Conservation (phyloP, 2,329 filamentous ascomycete species). For the Anthostomella pinea region DNA sequence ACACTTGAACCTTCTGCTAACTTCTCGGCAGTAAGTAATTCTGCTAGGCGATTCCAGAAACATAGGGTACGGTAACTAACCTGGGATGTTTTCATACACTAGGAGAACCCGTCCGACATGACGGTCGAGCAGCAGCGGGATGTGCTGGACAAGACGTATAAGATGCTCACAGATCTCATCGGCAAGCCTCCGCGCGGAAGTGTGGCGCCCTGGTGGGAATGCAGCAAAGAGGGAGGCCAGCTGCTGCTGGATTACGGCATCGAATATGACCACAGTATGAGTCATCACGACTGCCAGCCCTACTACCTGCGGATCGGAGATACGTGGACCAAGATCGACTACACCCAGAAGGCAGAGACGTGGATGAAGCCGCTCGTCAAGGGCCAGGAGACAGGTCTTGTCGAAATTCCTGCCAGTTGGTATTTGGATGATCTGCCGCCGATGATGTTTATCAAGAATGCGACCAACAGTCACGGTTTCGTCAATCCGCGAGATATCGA, state of each 20-base stretch:
- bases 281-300: conserved; percentile 61
- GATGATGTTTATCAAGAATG: conserved; percentile 71
- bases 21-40: too few relatives aligned
- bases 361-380: conserved; percentile 66
- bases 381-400: conserved; percentile 59
- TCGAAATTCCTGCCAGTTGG: conserved; percentile 61
- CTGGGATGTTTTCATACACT: too few relatives aligned
- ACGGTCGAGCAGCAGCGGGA: conserved; percentile 71
- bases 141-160: conserved; percentile 71
- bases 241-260: conserved; percentile 64
- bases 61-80: too few relatives aligned
- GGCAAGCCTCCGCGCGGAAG: conserved; percentile 70
- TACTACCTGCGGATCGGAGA: conserved; percentile 65
- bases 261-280: conserved; percentile 68
- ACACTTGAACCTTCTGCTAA: too few relatives aligned
- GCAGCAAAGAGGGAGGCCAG: conserved; percentile 63
- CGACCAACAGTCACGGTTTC: conserved; percentile 63
- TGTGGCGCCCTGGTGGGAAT: conserved; percentile 74
- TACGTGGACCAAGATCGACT: conserved; percentile 67
- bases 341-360: conserved; percentile 55
- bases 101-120: conserved; percentile 73
- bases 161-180: conserved; percentile 66
- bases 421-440: conserved; percentile 64
- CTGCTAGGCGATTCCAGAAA: too few relatives aligned
- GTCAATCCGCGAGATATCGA: conserved; percentile 57